Evolutionary conservation across 805 yeast species (phyloP), one percentile per base, ranked within the genome.

Genomic region (Starmera caribaea): DNA sequence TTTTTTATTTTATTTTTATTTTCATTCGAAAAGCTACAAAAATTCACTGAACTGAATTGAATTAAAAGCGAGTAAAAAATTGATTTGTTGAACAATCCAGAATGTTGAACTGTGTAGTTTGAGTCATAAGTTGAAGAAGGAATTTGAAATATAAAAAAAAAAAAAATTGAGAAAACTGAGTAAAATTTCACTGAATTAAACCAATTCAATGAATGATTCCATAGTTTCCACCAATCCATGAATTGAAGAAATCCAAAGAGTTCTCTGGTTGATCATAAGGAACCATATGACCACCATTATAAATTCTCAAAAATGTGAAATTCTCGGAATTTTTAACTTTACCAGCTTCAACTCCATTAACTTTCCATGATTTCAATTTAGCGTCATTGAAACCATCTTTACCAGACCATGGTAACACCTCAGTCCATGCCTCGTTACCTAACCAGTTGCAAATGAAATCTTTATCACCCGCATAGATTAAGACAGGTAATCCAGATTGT

Each of bases 381-480:
- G 66, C 69, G 28, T 61, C 52, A 49, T 65, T 66, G 58, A 77
- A 84, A 41, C 69, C 73, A 29, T 71, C 71, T 34, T 69, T 62
- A 32, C 74, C 74, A 24, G 69, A 59, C 84, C 86, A 83, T 53
- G 82, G 83, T 40, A 87, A 70, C 36, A 65, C 74, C 55, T 83
- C 70, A 30, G 90, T 69, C 95, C 96, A 85, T 13, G 82, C 92
- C 55, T 78, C 75, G 61, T 88, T 88, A 47, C 97, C 97, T 55
- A 90, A 73, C 96, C 96, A 89, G 68, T 90, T 89, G 67, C 97
- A 89, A 57, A 89, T 89, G 63, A 80, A 89, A 63, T 89, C 97
- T 65, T 87, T 86, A 66, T 89, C 96, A 57, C 97, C 97, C 13
- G 96, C 96, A 53, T 89, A 90, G 45, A 90, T 72, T 58, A 90